phyloP scores from a whole-genome alignment of 441 rosid species.

The Populus tomentosa region DNA sequence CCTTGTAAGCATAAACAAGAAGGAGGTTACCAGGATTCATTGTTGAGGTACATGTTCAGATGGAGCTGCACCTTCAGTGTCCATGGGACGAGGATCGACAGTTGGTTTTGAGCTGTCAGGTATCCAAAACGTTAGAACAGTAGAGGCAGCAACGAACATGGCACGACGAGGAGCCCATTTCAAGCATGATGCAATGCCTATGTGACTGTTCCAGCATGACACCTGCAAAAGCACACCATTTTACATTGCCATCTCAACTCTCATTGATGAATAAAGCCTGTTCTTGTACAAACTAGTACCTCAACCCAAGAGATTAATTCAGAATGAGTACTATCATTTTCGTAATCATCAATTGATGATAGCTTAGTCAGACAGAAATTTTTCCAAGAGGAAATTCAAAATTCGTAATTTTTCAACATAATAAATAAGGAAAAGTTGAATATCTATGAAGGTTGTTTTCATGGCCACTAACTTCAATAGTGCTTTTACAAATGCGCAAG shows the following conservation, averaged over 20 bases:
- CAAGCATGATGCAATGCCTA: constrained; percentile 77
- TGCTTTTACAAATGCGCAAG: neutral
- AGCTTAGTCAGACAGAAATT: neutral
- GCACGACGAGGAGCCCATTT: constrained; percentile 96
- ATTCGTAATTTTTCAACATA: neutral
- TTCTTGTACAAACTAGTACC: neutral
- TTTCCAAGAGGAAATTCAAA: neutral
- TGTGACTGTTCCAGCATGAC: constrained; percentile 71
- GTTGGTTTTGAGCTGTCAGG: constrained; percentile 46
- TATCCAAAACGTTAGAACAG: constrained; percentile 87
- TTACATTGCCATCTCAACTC: neutral
- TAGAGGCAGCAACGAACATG: constrained; percentile 82
- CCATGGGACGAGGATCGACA: constrained; percentile 29
- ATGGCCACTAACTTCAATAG: neutral
- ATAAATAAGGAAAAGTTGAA: neutral
- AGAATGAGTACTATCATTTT: neutral
- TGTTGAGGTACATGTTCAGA: constrained; percentile 28
- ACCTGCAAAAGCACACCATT: constrained; percentile 41
- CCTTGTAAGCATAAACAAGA: too few relatives aligned
- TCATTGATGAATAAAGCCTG: neutral
- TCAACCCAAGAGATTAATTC: too few relatives aligned
- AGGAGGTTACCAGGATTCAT: neutral
- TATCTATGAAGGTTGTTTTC: neutral
- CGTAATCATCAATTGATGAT: neutral
- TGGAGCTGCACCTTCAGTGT: constrained; percentile 23